Base-by-base conservation (phyloP, 2,329 filamentous ascomycete genomes). In the Trichophyton verrucosum region DNA sequence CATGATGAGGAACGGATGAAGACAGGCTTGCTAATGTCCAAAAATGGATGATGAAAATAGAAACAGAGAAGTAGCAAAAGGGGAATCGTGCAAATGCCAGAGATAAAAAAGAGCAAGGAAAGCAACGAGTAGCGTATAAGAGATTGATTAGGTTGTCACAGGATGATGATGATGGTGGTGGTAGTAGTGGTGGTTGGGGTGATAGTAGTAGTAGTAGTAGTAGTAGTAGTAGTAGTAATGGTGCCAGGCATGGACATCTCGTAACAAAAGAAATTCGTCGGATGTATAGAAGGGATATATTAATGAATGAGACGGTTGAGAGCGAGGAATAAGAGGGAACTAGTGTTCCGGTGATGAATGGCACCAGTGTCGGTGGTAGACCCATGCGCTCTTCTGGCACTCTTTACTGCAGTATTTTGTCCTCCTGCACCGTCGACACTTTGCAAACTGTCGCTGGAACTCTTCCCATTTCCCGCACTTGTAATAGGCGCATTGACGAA, bases 371-470 rank as follows among this genome's bases (percentile, higher is more conserved):
- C 94, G 86, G 73, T 99, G 94, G 75, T 91, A 97, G 30, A 94
- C 91, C 94, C 94, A 99, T 8, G 94, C 95, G 68, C 89, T 95
- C 80, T 97, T 97, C 77, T 99, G 94, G 76, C 94, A 99, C 75
- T 99, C 94, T 76, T 99, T 99, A 82, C 91, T 96, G 85, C 94
- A 99, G 78, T 96, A 96, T 75, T 99, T 99, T 64, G 94, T 99
- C 66, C 94, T 86, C 67, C 94, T 86, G 77, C 94, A 99, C 65
- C 94, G 86, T 66, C 94, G 86, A 77, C 94, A 99, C 77, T 99
- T 99, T 67, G 94, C 94, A 74, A 99, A 99, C 72, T 99, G 92
- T 64, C 94, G 85, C 44, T 92, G 91, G 73, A 85, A 96, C 75
- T 96, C 89, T 74, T 99, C 94, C 94, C 94, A 99, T 72, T 95